phyloP scores from a whole-genome alignment of 2,329 filamentous ascomycete genomes.

The Lanzia echinophila region DNA sequence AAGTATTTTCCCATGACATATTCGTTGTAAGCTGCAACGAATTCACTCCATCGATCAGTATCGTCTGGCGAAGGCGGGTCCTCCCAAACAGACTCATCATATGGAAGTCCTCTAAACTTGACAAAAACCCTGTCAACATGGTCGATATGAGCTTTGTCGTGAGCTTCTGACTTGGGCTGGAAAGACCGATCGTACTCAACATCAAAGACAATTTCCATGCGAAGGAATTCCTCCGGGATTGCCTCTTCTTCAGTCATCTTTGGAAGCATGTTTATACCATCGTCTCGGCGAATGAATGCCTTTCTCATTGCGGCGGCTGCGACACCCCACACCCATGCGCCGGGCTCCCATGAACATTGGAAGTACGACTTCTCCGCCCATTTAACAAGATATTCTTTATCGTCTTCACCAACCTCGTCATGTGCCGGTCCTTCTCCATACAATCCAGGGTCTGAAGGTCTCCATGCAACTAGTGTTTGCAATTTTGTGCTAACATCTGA shows the following conservation, averaged over 20 bases:
- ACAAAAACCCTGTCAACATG: conserved; percentile 70
- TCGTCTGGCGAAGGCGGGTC: conserved; percentile 61
- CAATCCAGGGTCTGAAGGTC: conserved; percentile 54
- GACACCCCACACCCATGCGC: conserved; percentile 79
- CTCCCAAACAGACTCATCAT: conserved; percentile 91
- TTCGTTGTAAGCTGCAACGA: conserved; percentile 76
- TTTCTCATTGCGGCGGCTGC: conserved; percentile 57
- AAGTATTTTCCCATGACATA: conserved; percentile 77
- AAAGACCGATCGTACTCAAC: conserved; percentile 58
- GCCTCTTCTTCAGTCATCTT: conserved; percentile 70
- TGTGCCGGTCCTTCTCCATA: conserved; percentile 47
- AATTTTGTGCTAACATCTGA: conserved; percentile 58
- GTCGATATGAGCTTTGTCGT: conserved; percentile 64
- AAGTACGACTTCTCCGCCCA: conserved; percentile 79
- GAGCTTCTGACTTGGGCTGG: conserved; percentile 51
- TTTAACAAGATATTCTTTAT: conserved; percentile 90
- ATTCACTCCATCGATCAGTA: conserved; percentile 66
- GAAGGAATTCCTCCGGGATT: conserved; percentile 78
- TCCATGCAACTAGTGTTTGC: conserved; percentile 79
- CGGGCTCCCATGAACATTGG: conserved; percentile 79
- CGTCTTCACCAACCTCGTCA: conserved; percentile 58
- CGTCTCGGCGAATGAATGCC: conserved; percentile 67
- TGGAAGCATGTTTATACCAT: conserved; percentile 51
- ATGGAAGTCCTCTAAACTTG: conserved; percentile 88
- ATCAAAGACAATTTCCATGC: conserved; percentile 82